phyloP scores from a whole-genome alignment of 805 yeast genomes.

The Scheffersomyces coipomensis region DNA sequence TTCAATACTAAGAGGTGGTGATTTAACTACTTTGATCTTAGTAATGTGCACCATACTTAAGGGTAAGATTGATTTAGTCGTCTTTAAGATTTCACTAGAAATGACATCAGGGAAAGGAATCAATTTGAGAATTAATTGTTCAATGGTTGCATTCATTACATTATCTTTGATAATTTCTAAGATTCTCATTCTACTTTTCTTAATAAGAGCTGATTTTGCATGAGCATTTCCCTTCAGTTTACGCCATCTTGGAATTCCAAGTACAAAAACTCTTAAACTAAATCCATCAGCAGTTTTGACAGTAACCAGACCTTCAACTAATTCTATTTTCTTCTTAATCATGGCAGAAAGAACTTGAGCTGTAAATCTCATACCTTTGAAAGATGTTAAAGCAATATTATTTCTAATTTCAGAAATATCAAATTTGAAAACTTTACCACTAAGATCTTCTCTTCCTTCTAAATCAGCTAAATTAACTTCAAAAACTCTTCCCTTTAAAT shows the following conservation, averaged over 20 bases:
- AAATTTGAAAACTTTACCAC: constrained; percentile 91
- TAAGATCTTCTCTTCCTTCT: constrained; percentile 96
- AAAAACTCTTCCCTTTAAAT: constrained; percentile 92
- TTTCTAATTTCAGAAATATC: constrained; percentile 98
- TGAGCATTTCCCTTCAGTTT: constrained; percentile 93
- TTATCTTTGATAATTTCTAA: constrained; percentile 90
- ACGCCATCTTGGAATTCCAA: constrained; percentile 94
- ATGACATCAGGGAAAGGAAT: constrained; percentile 89
- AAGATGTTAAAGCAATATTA: constrained; percentile 94
- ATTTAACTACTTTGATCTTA: constrained; percentile 95
- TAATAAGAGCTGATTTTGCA: constrained; percentile 93
- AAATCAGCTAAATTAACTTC: constrained; percentile 92
- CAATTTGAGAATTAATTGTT: constrained; percentile 92
- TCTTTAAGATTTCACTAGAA: constrained; percentile 94
- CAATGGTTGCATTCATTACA: constrained; percentile 85
- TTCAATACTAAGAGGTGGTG: constrained; percentile 96
- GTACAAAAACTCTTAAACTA: constrained; percentile 89
- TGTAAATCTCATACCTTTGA: constrained; percentile 97
- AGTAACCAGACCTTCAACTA: constrained; percentile 94
- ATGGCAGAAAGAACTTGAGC: constrained; percentile 92
- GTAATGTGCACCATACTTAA: constrained; percentile 96
- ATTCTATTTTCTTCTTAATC: constrained; percentile 96
- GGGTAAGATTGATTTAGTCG: constrained; percentile 88
- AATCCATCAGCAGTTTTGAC: constrained; percentile 96
- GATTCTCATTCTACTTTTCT: constrained; percentile 94